Conservation (phyloP, 495 filamentous ascomycete genomes). For the Neurospora sp. region DNA sequence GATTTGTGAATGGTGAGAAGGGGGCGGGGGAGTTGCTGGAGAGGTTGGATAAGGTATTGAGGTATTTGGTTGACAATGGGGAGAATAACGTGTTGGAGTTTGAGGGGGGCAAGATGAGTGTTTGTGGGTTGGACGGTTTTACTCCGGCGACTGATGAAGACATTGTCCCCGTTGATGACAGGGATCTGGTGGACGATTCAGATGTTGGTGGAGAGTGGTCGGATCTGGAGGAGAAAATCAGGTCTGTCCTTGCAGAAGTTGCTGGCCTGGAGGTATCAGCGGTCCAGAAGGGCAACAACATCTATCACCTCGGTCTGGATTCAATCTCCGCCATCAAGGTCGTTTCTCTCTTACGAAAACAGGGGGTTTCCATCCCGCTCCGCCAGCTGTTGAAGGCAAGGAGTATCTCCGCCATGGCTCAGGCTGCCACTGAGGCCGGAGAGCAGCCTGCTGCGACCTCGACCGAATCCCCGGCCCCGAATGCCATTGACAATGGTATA, state of each 20-base stretch:
- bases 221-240: slow-evolving; percentile 40
- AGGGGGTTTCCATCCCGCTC: slow-evolving; percentile 48
- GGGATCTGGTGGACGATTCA: background rate
- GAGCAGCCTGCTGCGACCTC: background rate
- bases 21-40: background rate
- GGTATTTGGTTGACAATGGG: background rate
- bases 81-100: background rate
- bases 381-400: slow-evolving; percentile 55
- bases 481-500: background rate
- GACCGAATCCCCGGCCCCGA: background rate
- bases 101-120: background rate
- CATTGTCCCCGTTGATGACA: background rate
- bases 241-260: slow-evolving; percentile 52
- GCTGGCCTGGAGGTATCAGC: slow-evolving; percentile 48
- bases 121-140: background rate
- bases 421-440: background rate
- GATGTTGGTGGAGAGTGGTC: slow-evolving; percentile 25
- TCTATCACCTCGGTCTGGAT: slow-evolving; percentile 82
- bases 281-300: slow-evolving; percentile 54
- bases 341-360: slow-evolving; percentile 51
- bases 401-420: slow-evolving; percentile 49
- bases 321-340: slow-evolving; percentile 81
- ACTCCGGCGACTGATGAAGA: background rate
- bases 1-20: slow-evolving; percentile 26
- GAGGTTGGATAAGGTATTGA: background rate